Base-by-base conservation (phyloP, 1,139 yeast species). In the Entelexis paramagnoliae region DNA sequence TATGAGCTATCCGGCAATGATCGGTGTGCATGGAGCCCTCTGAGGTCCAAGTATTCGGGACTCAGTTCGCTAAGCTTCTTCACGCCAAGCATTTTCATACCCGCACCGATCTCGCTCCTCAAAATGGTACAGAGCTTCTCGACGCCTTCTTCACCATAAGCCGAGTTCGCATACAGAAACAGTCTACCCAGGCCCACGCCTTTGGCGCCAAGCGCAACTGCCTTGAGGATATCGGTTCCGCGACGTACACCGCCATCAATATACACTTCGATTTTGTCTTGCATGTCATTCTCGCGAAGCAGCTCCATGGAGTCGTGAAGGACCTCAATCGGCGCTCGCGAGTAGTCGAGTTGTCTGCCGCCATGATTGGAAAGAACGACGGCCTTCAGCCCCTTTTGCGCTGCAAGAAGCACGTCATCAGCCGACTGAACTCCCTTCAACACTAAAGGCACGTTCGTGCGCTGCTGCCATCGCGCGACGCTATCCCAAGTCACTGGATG, bases 21-120 rank as follows among this genome's bases (percentile, higher is more conserved):
- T 8, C 1, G 14, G 22, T 70, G 49, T 8, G 32, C 9, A 24
- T 49, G 46, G 28, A 73, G 51, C 38, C 68, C 62, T 39, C 70
- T 64, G 7, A 72, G 63, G 59, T 81, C 86, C 10, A 81, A 64
- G 55, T 74, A 68, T 9, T 72, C 68, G 13, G 80, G 80, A 58
- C 77, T 72, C 57, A 88, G 72, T 41, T 87, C 82, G 45, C 73
- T 77, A 17, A 88, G 70, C 20, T 72, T 73, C 20, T 77, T 80
- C 34, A 78, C 95, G 43, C 96, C 97, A 49, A 88, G 70, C 48
- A 88, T 71, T 59, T 95, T 74, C 96, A 88, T 86, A 65, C 82
- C 79, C 88, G 86, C 83, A 55, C 76, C 78, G 65, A 88, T 67
- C 65, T 88, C 96, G 55, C 81, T 87, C 63, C 80, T 82, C 59